Base-by-base conservation (phyloP, 345 rosid genomes). In the Capsella bursapastoris region DNA sequence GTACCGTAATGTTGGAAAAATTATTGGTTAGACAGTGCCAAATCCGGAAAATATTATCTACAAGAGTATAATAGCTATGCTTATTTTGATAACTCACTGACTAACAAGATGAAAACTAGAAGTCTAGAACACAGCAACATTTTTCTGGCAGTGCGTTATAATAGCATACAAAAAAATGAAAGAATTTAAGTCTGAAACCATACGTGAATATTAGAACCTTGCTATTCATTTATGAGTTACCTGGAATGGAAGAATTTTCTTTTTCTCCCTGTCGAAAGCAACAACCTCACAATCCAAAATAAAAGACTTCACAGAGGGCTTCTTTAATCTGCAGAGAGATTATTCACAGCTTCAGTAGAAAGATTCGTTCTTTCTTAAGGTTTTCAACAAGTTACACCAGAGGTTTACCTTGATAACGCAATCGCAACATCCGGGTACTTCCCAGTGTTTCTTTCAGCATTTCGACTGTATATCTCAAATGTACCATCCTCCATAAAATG, bases 401-500 rank as follows among this genome's bases (percentile, higher is more conserved):
- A 60, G 55, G 22, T 58, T 61, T 71, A 92, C 99, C 97, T 88
- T 74, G 96, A 81, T 73, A 88, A 80, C 6, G 91, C 83, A 73
- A 77, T 68, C 79, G 88, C 85, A 79, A 95, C 92, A 81, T 95
- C 98, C 1, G 98, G 98, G 79, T 78, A 95, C 73, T 95, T 92
- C 72, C 83, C 90, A 70, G 99, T 95, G 83, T 89, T 95, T 53
- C 87, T 78, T 86, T 92, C 98, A 43, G 98, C 90, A 82, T 92
- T 92, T 76, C 98, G 84, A 82, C 99, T 95, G 70, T 95, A 95
- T 73, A 95, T 95, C 88, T 95, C 92, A 60, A 92, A 92, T 52
- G 86, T 80, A 81, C 87, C 96, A 85, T 90, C 75, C 76, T 95
- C 99, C 90, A 86, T 49, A 69, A 78, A 95, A 82, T 95, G 98